Evolutionary conservation across 2,329 filamentous ascomycete genomes (phyloP).

Genomic region (Scedosporium apiospermum): DNA sequence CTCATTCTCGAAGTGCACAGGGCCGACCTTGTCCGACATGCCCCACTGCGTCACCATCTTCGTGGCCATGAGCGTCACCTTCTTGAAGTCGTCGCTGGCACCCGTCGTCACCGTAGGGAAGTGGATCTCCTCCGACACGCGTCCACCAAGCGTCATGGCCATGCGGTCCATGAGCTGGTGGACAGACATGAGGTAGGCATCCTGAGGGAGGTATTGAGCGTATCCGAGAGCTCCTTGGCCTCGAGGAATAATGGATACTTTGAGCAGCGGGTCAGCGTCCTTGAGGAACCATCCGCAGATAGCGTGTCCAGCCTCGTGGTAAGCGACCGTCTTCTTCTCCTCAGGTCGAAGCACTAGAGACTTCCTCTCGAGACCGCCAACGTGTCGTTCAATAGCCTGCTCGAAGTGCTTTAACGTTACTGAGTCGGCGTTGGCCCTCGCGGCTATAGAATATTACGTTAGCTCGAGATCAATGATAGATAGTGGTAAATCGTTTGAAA

Average conservation of each 20-base stretch:
- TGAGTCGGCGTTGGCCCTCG: conserved; percentile 67
- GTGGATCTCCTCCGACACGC: conserved; percentile 91
- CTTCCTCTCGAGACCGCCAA: conserved; percentile 95
- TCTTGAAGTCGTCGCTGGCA: conserved; percentile 95
- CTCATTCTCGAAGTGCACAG: conserved; percentile 81
- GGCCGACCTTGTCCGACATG: conserved; percentile 91
- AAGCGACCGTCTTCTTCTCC: conserved; percentile 92
- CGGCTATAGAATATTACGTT: conserved; percentile 45
- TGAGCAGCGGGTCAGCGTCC: conserved; percentile 92
- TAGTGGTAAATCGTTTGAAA: not conserved
- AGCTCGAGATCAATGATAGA: not conserved
- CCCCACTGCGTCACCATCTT: conserved; percentile 99
- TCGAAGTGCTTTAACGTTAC: conserved; percentile 91
- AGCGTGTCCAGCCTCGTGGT: conserved; percentile 93
- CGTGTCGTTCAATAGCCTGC: conserved; percentile 92
- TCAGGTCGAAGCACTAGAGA: conserved; percentile 85
- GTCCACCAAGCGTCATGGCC: conserved; percentile 97
- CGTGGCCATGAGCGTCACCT: conserved; percentile 91
- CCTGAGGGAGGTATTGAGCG: conserved; percentile 90
- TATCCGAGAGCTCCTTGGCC: conserved; percentile 91
- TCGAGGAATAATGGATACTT: conserved; percentile 96
- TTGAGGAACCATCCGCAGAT: conserved; percentile 98
- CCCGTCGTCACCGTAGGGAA: conserved; percentile 95
- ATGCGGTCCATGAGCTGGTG: conserved; percentile 98
- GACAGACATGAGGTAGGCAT: conserved; percentile 92